These are phyloP conservation scores for Paraleonurus japonicus DNA, from an alignment of 257 asterid genomes.

Conservation along the genomic window DNA sequence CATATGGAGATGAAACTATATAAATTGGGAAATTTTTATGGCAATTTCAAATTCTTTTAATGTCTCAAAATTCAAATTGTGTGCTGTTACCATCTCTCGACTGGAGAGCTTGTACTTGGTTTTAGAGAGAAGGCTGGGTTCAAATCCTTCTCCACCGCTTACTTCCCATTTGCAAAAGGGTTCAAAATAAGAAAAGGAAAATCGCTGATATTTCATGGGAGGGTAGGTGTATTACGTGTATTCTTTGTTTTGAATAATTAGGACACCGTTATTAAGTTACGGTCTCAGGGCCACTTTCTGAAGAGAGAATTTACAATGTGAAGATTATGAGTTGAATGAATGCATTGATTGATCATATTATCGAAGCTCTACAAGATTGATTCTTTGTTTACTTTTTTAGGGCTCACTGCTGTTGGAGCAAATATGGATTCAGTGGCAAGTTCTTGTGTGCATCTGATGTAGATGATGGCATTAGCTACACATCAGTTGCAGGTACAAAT, in stretches of 20 bases:
- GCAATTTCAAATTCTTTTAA: background rate
- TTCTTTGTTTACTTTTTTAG: slow-evolving; percentile 7
- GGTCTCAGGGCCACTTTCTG: background rate
- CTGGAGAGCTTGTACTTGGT: background rate
- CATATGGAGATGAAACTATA: too few relatives aligned
- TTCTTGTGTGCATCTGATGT: slow-evolving; percentile 31
- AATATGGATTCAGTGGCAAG: slow-evolving; percentile 32
- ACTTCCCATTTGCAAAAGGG: background rate
- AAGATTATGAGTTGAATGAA: background rate
- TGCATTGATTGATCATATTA: background rate
- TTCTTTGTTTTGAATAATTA: slow-evolving; percentile 11
- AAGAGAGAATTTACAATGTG: slow-evolving; percentile 14
- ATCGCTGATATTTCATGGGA: background rate
- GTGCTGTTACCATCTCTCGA: background rate
- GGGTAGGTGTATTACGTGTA: background rate
- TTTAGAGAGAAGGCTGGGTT: background rate
- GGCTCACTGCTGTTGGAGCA: slow-evolving; percentile 9
- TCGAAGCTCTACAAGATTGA: background rate
- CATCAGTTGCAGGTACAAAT: slow-evolving; percentile 52
- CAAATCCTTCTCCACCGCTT: background rate
- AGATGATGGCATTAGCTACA: slow-evolving; percentile 57
- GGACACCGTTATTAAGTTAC: background rate
- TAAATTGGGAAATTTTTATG: background rate
- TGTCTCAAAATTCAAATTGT: slow-evolving; percentile 14
- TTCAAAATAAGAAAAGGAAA: background rate